Evolutionary conservation across 2,329 filamentous ascomycete species (phyloP), one percentile per base, ranked within the genome.

Genomic region (Neonectria neomacrospora): DNA sequence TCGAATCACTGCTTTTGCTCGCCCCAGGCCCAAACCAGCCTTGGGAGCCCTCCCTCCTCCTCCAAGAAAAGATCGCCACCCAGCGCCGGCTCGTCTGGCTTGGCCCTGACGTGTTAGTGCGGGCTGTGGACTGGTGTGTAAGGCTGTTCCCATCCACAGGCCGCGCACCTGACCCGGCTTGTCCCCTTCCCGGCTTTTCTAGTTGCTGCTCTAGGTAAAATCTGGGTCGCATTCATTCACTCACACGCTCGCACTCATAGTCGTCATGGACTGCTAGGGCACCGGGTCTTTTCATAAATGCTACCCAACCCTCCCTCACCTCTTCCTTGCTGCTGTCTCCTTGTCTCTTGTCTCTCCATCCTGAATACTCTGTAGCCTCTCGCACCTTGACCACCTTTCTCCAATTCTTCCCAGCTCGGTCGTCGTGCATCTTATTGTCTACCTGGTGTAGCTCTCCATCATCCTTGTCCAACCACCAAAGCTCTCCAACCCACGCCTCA

Each of bases 231-330:
- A 52, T 48, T 32, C 42, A 54, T 10, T 39, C 48, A 39, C 34
- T 39, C 34, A 10, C 34, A 6, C 32, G 0, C 55, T 37, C 45
- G 7, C 28, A 30, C 32, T 55, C 54, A 60, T 61, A 63, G 61
- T 57, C 68, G 69, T 70, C 65, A 62, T 65, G 16, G 28, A 41
- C 47, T 53, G 54, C 59, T 45, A 57, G 41, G 39, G 4, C 50
- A 47, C 62, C 57, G 56, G 47, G 26, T n/a, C 37, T 51, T 10
- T 37, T 66, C 6, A 30, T 65, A 69, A 71, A 68, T 61, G 59
- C 60, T 64, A 59, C 61, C 61, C 65, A 41, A 58, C 67, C 69
- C 64, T 44, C 52, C 52, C 56, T 47, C 61, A 9, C 28, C 51
- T 50, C 8, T 26, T 26, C 42, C 16, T 22, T 55, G n/a, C 23